Percentiles rank a stretch among this genome's conserved stretches.
Conservation (phyloP, 75 land plant species). For the Picea sitchensis region DNA sequence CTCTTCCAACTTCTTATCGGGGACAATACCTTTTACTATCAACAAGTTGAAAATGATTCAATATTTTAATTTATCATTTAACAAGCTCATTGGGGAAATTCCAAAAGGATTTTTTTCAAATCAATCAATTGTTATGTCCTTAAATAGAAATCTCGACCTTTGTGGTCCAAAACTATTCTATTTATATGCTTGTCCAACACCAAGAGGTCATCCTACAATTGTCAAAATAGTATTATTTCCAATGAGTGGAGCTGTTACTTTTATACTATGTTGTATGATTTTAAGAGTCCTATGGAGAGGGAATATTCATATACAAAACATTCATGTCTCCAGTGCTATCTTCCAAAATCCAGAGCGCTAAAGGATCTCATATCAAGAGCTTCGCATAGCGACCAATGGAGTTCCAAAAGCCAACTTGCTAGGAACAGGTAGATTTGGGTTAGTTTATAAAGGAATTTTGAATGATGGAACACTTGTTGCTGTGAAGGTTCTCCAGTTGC, state of each 20-base stretch:
- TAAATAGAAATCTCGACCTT: too few relatives aligned
- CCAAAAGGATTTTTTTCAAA: too few relatives aligned
- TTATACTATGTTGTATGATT: not conserved
- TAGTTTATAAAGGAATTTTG: not conserved
- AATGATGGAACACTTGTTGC: constrained; percentile 4
- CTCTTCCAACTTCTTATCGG: constrained; percentile 21
- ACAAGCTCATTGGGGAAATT: too few relatives aligned
- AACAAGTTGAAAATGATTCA: not conserved
- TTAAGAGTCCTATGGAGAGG: not conserved
- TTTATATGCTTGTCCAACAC: constrained; percentile 12
- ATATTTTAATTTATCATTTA: too few relatives aligned
- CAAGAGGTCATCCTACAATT: constrained; percentile 1
- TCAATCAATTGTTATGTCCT: too few relatives aligned
- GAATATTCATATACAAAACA: not conserved
- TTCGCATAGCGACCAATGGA: not conserved
- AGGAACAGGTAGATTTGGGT: constrained; percentile 1
- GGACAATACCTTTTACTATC: not conserved
- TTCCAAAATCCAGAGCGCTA: not conserved
- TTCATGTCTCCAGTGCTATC: not conserved
- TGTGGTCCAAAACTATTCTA: not conserved
- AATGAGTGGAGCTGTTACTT: not conserved
- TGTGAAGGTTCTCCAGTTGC: constrained; percentile 1
- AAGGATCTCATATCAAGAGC: constrained; percentile 10
- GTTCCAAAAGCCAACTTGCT: not conserved
- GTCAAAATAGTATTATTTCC: not conserved